phyloP scores from a whole-genome alignment of 495 filamentous ascomycete genomes.

The Neurospora sp. region DNA sequence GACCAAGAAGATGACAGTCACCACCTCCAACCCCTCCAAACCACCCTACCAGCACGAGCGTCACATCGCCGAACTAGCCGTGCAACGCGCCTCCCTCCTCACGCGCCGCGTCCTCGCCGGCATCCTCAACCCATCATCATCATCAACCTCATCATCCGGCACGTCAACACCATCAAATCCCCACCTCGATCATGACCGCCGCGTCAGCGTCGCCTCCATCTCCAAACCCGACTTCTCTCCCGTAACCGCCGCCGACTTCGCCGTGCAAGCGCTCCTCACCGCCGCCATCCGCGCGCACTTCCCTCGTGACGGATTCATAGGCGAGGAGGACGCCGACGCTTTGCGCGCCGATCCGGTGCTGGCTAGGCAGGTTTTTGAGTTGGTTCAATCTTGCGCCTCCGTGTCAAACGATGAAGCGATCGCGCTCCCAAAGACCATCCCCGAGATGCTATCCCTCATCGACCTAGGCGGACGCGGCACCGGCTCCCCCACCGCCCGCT shows the following conservation, averaged over 20 bases:
- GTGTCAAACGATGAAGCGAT: slow-evolving; percentile 26
- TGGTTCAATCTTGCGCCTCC: slow-evolving; percentile 30
- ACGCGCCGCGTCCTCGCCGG: slow-evolving; percentile 40
- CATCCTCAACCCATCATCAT: slow-evolving; percentile 19
- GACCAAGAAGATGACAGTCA: not conserved
- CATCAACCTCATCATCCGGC: not conserved
- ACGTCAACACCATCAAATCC: not conserved
- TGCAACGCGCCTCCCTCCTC: slow-evolving; percentile 43
- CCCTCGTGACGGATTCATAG: slow-evolving; percentile 40
- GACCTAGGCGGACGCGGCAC: slow-evolving; percentile 40
- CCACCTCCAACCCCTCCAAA: not conserved
- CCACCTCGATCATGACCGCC: not conserved
- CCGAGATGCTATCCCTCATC: slow-evolving; percentile 46
- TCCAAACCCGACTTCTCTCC: slow-evolving; percentile 43
- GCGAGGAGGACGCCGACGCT: slow-evolving; percentile 42
- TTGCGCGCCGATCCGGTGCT: slow-evolving; percentile 36
- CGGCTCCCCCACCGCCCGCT: slow-evolving; percentile 28
- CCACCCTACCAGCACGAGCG: slow-evolving; percentile 35
- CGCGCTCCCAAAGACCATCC: slow-evolving; percentile 25
- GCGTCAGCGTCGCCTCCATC: slow-evolving; percentile 16
- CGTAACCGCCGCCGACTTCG: slow-evolving; percentile 49
- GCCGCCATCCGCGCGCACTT: slow-evolving; percentile 40
- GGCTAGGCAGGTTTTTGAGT: slow-evolving; percentile 38
- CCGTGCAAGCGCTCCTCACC: slow-evolving; percentile 46
- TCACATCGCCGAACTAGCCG: slow-evolving; percentile 39